Percentiles rank a stretch among this genome's conserved stretches.
These are phyloP conservation scores for Aspergillus costaricaensis DNA, from an alignment of 2,329 filamentous ascomycete species.

Conservation along the genomic window DNA sequence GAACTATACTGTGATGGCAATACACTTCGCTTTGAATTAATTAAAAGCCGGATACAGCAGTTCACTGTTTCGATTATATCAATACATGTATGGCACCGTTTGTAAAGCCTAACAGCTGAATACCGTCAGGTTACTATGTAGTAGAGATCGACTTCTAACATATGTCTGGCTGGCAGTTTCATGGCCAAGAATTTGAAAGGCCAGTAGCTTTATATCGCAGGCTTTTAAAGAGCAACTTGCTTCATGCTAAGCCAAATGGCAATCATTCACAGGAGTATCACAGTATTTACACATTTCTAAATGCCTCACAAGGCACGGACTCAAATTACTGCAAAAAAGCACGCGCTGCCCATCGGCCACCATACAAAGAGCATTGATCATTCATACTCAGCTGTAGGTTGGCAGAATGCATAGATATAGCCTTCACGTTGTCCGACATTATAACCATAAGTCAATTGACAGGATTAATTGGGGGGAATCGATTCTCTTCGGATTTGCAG, in stretches of 20 bases:
- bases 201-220: too few species aligned
- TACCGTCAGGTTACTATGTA: too few species aligned
- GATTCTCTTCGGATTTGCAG: conserved; percentile 1
- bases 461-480: conserved; percentile 16
- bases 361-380: neutral
- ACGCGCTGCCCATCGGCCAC: neutral
- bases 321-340: neutral
- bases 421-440: neutral
- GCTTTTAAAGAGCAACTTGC: too few species aligned
- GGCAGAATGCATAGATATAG: neutral
- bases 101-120: too few species aligned
- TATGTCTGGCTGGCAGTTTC: too few species aligned
- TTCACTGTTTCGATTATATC: too few species aligned
- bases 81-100: too few species aligned
- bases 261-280: neutral
- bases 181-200: too few species aligned
- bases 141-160: too few species aligned
- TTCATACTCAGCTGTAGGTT: neutral
- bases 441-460: conserved; percentile 14
- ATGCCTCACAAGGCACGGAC: neutral
- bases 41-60: too few species aligned
- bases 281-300: neutral
- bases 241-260: neutral
- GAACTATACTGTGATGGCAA: too few species aligned
- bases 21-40: too few species aligned